phyloP scores from a whole-genome alignment of 768 basidiomycete genomes.

The Multifurca ochricompacta region DNA sequence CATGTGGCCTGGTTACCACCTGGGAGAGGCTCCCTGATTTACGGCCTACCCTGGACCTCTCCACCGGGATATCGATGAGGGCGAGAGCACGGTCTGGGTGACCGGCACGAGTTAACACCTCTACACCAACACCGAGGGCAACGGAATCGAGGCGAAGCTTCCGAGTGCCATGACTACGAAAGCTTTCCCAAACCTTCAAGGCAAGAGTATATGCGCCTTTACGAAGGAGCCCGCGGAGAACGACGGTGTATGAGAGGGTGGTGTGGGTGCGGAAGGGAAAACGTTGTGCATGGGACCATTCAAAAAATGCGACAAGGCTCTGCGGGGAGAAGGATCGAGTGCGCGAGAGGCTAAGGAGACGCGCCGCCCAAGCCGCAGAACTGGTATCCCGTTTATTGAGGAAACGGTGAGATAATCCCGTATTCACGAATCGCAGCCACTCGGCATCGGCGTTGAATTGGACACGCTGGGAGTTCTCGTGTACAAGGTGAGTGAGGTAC shows the following conservation, averaged over 20 bases:
- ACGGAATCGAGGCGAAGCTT: constrained; percentile 35
- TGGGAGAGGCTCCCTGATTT: not conserved
- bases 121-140: constrained; percentile 44
- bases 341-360: constrained; percentile 10
- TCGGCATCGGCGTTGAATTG: constrained; percentile 3
- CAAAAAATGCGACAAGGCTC: constrained; percentile 34
- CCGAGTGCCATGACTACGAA: not conserved
- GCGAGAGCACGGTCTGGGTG: constrained; percentile 42
- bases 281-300: constrained; percentile 26
- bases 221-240: constrained; percentile 45
- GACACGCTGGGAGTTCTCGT: not conserved
- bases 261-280: constrained; percentile 32
- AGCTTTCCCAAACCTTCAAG: constrained; percentile 24
- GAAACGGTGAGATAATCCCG: constrained; percentile 1
- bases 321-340: constrained; percentile 20
- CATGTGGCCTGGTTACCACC: not conserved
- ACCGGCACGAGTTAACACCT: constrained; percentile 38
- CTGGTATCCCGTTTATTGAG: not conserved
- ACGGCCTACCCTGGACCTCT: constrained; percentile 21
- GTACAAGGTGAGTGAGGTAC: constrained; percentile 12
- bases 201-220: constrained; percentile 37
- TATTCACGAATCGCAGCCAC: constrained; percentile 2
- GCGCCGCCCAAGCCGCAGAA: constrained; percentile 7
- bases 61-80: constrained; percentile 33
- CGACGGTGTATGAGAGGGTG: constrained; percentile 43